A percentile compares a stretch with the other conserved stretches of the same genome.
These are phyloP conservation scores for Boehmeria nivea DNA, from an alignment of 306 rosid genomes.

Conservation along the genomic window DNA sequence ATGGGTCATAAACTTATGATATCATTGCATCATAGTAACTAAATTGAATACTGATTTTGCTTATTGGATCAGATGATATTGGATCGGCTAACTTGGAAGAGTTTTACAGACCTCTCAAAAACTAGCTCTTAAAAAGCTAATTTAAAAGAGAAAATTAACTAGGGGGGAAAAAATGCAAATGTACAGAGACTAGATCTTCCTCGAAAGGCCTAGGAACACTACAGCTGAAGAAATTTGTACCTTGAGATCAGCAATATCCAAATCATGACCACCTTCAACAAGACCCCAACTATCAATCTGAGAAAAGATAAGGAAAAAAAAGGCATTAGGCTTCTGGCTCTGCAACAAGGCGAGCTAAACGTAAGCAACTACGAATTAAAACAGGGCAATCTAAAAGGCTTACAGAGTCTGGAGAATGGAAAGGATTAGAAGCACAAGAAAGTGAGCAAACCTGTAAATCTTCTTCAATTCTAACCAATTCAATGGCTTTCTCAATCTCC, in stretches of 20 bases:
- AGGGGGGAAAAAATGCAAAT: neutral
- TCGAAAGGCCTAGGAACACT: conserved; percentile 76
- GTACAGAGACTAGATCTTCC: conserved; percentile 30
- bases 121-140: conserved; percentile 22
- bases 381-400: too few species aligned
- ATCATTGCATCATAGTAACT: too few species aligned
- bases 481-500: conserved; percentile 77
- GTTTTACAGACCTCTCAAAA: conserved; percentile 25
- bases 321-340: neutral
- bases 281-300: conserved; percentile 92
- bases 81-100: conserved; percentile 1
- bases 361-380: too few species aligned
- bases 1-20: too few species aligned
- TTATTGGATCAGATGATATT: neutral
- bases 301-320: neutral
- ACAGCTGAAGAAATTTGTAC: conserved; percentile 77
- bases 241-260: conserved; percentile 79
- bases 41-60: too few species aligned
- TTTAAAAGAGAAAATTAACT: neutral
- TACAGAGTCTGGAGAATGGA: too few species aligned
- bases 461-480: conserved; percentile 85
- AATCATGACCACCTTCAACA: conserved; percentile 98
- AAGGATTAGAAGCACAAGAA: neutral
- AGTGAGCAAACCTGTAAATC: conserved; percentile 64
- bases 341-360: too few species aligned